phyloP scores from a whole-genome alignment of 352 stramenopile species.

The Pythium myriotylum region DNA sequence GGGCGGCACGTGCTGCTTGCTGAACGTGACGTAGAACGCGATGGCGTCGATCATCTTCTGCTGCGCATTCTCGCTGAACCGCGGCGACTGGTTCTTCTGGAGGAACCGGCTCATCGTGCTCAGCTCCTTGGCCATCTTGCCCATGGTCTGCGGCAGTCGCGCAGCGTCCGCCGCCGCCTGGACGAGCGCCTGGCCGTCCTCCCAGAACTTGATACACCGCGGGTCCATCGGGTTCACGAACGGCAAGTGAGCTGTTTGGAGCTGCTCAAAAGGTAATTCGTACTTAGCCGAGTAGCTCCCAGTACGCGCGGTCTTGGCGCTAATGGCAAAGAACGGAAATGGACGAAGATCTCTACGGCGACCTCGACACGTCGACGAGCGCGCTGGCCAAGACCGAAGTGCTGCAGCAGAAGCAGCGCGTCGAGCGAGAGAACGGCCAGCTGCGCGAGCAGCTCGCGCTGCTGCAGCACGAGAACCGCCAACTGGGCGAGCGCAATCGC shows the following conservation, averaged over 20 bases:
- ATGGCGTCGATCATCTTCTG: slow-evolving; percentile 79
- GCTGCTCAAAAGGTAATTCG: slow-evolving; percentile 2
- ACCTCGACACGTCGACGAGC: slow-evolving; percentile 79
- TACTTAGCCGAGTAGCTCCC: not conserved
- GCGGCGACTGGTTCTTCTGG: slow-evolving; percentile 75
- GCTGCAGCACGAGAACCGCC: slow-evolving; percentile 65
- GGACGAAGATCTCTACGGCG: slow-evolving; percentile 74
- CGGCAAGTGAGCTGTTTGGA: not conserved
- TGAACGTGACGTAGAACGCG: slow-evolving; percentile 63
- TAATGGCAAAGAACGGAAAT: slow-evolving; percentile 5
- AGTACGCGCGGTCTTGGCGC: slow-evolving; percentile 4
- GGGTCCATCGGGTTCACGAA: slow-evolving; percentile 46
- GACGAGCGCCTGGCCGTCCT: slow-evolving; percentile 67
- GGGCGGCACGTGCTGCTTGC: slow-evolving; percentile 42
- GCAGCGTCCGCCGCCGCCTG: slow-evolving; percentile 26
- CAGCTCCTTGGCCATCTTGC: slow-evolving; percentile 76
- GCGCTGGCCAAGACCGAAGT: slow-evolving; percentile 70
- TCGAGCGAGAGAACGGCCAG: slow-evolving; percentile 54
- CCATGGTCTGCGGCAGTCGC: slow-evolving; percentile 33
- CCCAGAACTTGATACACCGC: slow-evolving; percentile 78
- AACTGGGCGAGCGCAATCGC: slow-evolving; percentile 57
- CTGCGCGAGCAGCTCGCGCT: slow-evolving; percentile 58
- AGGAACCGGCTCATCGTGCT: slow-evolving; percentile 75
- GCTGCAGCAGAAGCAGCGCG: slow-evolving; percentile 51
- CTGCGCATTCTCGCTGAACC: slow-evolving; percentile 81